Evolutionary conservation across 108 stramenopile species (phyloP).

Genomic region (Hondaea fermentalgiana): DNA sequence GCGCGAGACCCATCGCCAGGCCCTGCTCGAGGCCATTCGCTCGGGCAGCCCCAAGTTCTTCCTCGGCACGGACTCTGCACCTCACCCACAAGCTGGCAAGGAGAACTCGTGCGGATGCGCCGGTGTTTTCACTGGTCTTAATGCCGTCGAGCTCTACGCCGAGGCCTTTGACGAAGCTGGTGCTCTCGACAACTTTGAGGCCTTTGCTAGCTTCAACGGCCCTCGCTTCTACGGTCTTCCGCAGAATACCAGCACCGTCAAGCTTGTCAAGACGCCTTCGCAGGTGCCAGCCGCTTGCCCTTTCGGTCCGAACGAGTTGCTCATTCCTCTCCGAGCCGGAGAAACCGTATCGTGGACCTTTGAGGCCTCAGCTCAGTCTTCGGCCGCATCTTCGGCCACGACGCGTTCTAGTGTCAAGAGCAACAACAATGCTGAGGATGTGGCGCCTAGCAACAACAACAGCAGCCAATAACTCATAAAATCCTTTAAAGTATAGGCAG

Average conservation of each 20-base stretch:
- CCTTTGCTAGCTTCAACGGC: conserved; percentile 72
- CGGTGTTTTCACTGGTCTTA: conserved; percentile 88
- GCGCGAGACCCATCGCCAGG: conserved; percentile 80
- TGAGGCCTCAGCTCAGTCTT: background rate
- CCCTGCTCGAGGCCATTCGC: conserved; percentile 76
- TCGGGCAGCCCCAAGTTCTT: conserved; percentile 86
- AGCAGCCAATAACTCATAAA: background rate
- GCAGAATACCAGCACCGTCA: conserved; percentile 56
- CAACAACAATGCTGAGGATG: background rate
- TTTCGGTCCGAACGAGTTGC: background rate
- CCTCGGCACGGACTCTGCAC: conserved; percentile 93
- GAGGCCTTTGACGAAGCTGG: conserved; percentile 81
- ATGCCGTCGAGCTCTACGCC: conserved; percentile 85
- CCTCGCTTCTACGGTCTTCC: conserved; percentile 86
- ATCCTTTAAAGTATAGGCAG: background rate
- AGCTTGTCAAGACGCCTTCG: conserved; percentile 32
- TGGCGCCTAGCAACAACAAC: background rate
- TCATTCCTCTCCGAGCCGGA: background rate
- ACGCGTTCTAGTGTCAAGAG: background rate
- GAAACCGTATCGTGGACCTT: background rate
- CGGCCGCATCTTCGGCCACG: background rate
- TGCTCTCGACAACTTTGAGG: conserved; percentile 74
- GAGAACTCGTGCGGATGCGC: conserved; percentile 85
- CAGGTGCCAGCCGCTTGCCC: background rate
- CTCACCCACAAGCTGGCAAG: conserved; percentile 72